Percentiles rank a stretch among this genome's conserved stretches.
These are phyloP conservation scores for Cucurbita ficifolia DNA, from an alignment of 306 rosid genomes.

Conservation along the genomic window DNA sequence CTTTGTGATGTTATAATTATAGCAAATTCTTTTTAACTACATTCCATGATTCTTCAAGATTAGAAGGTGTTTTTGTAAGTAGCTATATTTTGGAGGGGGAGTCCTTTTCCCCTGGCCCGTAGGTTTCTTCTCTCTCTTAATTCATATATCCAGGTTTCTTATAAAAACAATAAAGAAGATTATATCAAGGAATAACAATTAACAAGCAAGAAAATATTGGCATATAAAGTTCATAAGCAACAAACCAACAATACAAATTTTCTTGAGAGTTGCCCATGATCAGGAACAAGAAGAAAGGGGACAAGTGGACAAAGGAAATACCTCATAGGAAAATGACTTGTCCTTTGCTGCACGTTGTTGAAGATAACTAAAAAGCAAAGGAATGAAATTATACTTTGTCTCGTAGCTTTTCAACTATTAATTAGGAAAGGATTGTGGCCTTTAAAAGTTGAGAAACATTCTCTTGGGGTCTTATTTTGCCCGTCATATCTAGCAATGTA, in stretches of 20 bases:
- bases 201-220: not conserved
- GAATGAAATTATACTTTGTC: not conserved
- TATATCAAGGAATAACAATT: too few relatives aligned
- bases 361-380: constrained; percentile 60
- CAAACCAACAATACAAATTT: not conserved
- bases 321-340: constrained; percentile 85
- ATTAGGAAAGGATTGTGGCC: not conserved
- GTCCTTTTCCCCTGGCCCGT: not conserved
- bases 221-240: not conserved
- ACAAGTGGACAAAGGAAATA: constrained; percentile 12
- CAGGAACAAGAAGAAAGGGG: not conserved
- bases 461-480: not conserved
- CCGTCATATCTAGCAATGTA: not conserved
- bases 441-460: not conserved
- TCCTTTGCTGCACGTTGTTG: constrained; percentile 61
- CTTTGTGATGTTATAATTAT: not conserved
- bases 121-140: not conserved
- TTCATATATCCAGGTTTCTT: not conserved
- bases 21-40: not conserved
- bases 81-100: not conserved
- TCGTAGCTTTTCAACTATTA: not conserved
- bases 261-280: not conserved
- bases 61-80: not conserved
- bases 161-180: not conserved
- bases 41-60: not conserved